phyloP scores from a whole-genome alignment of 306 rosid genomes.

The Casuarina cunninghamiana region DNA sequence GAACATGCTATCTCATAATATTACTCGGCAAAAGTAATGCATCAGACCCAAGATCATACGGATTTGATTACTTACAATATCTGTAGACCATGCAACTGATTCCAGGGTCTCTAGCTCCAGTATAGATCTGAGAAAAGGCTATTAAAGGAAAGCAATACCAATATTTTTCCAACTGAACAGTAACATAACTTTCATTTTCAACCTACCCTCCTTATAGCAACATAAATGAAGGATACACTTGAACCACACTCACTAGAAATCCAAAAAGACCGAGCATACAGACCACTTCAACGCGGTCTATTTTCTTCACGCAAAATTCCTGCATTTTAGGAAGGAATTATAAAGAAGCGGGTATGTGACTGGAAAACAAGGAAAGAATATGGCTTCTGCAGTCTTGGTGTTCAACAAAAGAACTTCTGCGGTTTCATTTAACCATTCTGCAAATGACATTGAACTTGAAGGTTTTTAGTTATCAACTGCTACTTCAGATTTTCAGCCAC shows the following conservation, averaged over 20 bases:
- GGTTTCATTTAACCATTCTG: not conserved
- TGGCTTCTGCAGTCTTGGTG: not conserved
- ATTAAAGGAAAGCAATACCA: slow-evolving; percentile 25
- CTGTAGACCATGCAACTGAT: slow-evolving; percentile 49
- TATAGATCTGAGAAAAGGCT: slow-evolving; percentile 44
- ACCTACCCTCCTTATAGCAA: not conserved
- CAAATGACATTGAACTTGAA: not conserved
- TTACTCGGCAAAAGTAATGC: not conserved
- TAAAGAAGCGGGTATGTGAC: not conserved
- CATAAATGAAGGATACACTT: slow-evolving; percentile 54
- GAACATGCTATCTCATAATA: not conserved
- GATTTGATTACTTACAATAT: slow-evolving; percentile 47
- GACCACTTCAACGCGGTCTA: slow-evolving; percentile 59
- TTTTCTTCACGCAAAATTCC: slow-evolving; percentile 69
- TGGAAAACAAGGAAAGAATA: not conserved
- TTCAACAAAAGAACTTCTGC: not conserved
- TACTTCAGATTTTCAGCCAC: not conserved
- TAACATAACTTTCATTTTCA: not conserved
- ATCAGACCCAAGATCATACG: not conserved
- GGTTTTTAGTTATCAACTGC: not conserved
- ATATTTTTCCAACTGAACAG: not conserved
- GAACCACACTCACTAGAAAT: slow-evolving; percentile 42
- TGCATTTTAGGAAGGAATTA: slow-evolving; percentile 33
- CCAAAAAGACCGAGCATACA: slow-evolving; percentile 64
- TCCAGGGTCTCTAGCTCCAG: slow-evolving; percentile 52